Evolutionary conservation across 805 yeast species (phyloP), one percentile per base, ranked within the genome.

Genomic region (Wickerhamiella azymoides): DNA sequence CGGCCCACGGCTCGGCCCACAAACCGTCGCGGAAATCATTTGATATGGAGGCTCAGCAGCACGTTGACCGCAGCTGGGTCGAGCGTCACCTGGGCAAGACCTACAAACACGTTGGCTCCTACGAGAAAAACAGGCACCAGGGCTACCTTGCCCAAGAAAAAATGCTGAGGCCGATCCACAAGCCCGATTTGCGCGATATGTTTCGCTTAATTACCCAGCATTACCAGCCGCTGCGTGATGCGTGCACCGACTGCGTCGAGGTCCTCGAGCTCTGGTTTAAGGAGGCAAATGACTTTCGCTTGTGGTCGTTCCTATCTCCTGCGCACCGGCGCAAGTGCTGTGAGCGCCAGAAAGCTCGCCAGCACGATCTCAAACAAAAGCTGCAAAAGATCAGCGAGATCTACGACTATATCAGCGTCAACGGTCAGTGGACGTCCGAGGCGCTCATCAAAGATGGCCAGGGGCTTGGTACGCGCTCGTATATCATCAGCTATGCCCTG

Each of bases 271-370:
- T 14, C 3, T 58, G 61, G 61, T 39, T 58, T 7, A 37, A 47
- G 1, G 53, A 49, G 7, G 56, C 58, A 6, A 55, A 57, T 40
- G 40, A 45, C 3, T 55, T 36, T 36, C 47, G 61, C 13, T 14
- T 48, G 13, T 48, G 45, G 30, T 33, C 53, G 3, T 36, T 46
- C 10, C 2, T 54, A 3, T 24, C 43, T 2, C 53, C 54, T 3
- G 43, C 26, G n/a, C 36, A 26, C 30, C 46, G 49, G 46, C 43
- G 14, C 18, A 33, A 18, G 26, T 30, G 45, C 4, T 32, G 24
- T 8, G 41, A 30, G 36, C 26, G 41, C 8, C 47, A 40, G 19
- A 13, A 37, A 32, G 39, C 38, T 21, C 37, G 37, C 27, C 46
- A 37, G 19, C 45, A 33, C 11, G 16, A 19, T 4, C 45, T 48